Evolutionary conservation across 768 basidiomycete species (phyloP), one percentile per base, ranked within the genome.

Genomic region (Naganishia onofrii): DNA sequence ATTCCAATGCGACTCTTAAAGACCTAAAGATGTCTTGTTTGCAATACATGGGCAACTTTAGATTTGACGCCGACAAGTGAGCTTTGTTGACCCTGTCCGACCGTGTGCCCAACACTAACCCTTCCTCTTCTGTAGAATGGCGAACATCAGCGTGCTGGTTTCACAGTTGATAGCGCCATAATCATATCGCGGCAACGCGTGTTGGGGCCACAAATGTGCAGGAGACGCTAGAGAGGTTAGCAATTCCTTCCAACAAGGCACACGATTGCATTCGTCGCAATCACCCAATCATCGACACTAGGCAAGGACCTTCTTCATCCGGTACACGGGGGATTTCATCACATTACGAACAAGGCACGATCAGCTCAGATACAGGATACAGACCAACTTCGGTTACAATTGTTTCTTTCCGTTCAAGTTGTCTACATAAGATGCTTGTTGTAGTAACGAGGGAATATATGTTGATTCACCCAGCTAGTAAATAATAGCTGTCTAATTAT

Each of bases 11-110:
- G 2, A 44, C 60, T 0, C 29, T 63, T 38, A 63, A 63, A 26
- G 42, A 63, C 8, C 42, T 63, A 4, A 63, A 63, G 60, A 63
- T 63, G 60, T 63, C 60, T n/a, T 63, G 60, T 44, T 29, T 63
- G 38, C 36, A 28, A 13, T 29, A 63, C n/a, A 63, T 63, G 60
- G 60, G 60, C 15, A 46, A 29, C 38, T 46, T 63, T 13, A 42
- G 60, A 26, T 26, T 63, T 42, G 60, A 63, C 38, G 23, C 38
- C 36, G 60, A 63, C n/a, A 63, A 63, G 60, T 63, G 26, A 42
- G 60, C 46, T 17, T 5, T 44, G 2, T 9, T 55, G 12, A 6
- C 19, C 9, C 8, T 29, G n/a, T 10, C 52, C 4, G 23, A 15
- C 23, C 52, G 2, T 31, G 29, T 55, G 54, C 7, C 4, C 17